phyloP scores from a whole-genome alignment of 495 filamentous ascomycete species.

The Xylaria cubensis region DNA sequence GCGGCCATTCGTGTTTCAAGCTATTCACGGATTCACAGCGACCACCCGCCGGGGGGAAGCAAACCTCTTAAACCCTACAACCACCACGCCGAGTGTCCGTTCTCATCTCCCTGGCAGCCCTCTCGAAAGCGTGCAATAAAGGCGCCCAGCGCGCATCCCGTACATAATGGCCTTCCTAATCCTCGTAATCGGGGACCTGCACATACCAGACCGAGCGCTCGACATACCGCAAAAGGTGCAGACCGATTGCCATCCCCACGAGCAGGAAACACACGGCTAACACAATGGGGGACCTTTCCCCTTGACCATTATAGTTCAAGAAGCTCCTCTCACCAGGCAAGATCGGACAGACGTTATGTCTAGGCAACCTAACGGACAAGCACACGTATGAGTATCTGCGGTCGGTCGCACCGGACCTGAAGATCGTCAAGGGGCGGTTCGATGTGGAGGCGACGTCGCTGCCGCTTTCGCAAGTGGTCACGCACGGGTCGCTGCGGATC shows the following conservation, averaged over 20 bases:
- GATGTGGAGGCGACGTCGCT: slow-evolving; percentile 92
- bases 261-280: slow-evolving; percentile 15
- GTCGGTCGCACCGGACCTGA: slow-evolving; percentile 87
- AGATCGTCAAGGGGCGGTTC: slow-evolving; percentile 92
- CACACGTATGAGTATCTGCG: slow-evolving; percentile 95
- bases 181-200: slow-evolving; percentile 93
- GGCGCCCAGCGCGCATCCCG: background rate
- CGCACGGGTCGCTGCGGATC: slow-evolving; percentile 89
- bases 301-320: slow-evolving; percentile 72
- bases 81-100: background rate
- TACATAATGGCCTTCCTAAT: slow-evolving; percentile 61
- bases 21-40: background rate
- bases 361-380: slow-evolving; percentile 95
- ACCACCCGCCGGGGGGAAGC: background rate
- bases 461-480: slow-evolving; percentile 90
- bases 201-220: slow-evolving; percentile 91
- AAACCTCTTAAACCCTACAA: background rate
- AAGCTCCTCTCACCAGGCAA: slow-evolving; percentile 98
- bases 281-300: background rate
- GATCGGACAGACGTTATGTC: slow-evolving; percentile 95
- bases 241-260: background rate
- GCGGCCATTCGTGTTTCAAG: background rate
- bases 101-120: background rate
- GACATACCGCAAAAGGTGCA: slow-evolving; percentile 90
- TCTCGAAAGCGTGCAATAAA: slow-evolving; percentile 8